Evolutionary conservation across 768 basidiomycete genomes (phyloP).

Genomic region (Trametopsis cervina): DNA sequence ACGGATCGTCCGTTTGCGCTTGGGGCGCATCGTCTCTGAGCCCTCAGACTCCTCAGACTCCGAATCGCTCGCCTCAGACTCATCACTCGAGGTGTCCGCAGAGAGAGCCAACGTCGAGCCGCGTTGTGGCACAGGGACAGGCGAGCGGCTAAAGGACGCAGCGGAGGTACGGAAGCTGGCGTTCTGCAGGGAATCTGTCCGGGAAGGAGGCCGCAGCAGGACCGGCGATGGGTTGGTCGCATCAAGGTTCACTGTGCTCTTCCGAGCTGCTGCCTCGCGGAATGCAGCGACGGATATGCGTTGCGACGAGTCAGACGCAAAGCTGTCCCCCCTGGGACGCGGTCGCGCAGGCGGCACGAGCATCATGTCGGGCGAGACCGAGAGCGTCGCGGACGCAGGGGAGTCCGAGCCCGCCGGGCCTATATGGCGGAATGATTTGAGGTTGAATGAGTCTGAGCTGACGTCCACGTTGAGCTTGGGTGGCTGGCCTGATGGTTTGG

Average conservation of each 20-base stretch:
- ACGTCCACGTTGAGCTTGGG: constrained; percentile 15
- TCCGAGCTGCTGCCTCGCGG: constrained; percentile 66
- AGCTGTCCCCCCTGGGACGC: constrained; percentile 51
- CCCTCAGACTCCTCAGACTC: constrained; percentile 23
- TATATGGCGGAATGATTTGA: constrained; percentile 69
- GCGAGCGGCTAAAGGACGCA: constrained; percentile 13
- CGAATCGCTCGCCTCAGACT: constrained; percentile 24
- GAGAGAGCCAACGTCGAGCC: constrained; percentile 21
- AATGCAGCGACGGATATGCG: constrained; percentile 79
- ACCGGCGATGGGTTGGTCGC: constrained; percentile 47
- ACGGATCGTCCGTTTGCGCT: constrained; percentile 27
- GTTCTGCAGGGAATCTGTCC: constrained; percentile 7
- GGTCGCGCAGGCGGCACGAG: constrained; percentile 33
- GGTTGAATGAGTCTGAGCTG: constrained; percentile 49
- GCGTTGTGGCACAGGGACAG: constrained; percentile 9
- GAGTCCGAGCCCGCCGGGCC: constrained; percentile 35
- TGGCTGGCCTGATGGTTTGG: constrained; percentile 28
- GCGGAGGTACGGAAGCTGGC: constrained; percentile 15
- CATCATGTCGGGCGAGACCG: neutral
- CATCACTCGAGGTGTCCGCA: constrained; percentile 13
- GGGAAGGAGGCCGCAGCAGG: constrained; percentile 31
- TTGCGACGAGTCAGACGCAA: constrained; percentile 59
- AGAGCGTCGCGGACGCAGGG: constrained; percentile 14
- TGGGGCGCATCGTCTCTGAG: constrained; percentile 26
- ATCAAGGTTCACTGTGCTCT: constrained; percentile 40